phyloP scores from a whole-genome alignment of 139 green algal species.

The Gonium pectorale region DNA sequence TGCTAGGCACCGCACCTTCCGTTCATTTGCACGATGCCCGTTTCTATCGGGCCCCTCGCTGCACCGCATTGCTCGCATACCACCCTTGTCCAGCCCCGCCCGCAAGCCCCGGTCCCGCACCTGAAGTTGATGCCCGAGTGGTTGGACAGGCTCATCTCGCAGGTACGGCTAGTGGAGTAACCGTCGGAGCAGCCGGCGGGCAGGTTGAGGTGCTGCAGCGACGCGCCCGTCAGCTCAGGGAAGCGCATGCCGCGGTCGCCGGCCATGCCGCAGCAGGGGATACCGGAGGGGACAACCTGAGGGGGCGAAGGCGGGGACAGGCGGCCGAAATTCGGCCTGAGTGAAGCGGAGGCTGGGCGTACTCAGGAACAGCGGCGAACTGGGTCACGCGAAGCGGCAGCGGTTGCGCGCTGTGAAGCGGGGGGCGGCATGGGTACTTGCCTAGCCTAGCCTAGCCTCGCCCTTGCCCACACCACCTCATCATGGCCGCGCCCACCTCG shows the following conservation, averaged over 20 bases:
- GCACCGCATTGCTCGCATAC: no score
- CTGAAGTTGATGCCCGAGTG: slow-evolving; percentile 93
- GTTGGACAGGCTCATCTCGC: slow-evolving; percentile 94
- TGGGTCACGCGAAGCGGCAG: no score
- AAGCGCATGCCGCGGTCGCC: slow-evolving; percentile 96
- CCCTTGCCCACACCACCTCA: background rate
- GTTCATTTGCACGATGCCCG: no score
- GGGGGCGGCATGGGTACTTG: no score
- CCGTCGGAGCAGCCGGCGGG: slow-evolving; percentile 85
- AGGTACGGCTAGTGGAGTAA: slow-evolving; percentile 94
- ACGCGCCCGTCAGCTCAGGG: slow-evolving; percentile 89
- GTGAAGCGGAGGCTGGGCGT: no score
- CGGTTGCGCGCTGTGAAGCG: no score
- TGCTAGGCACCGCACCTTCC: no score
- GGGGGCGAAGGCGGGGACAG: slow-evolving; percentile 2
- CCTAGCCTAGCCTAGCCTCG: background rate
- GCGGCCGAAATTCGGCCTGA: background rate
- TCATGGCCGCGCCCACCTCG: slow-evolving; percentile 64
- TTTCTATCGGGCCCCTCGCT: no score
- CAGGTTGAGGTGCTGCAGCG: slow-evolving; percentile 83
- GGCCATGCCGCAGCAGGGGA: slow-evolving; percentile 98
- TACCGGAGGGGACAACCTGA: slow-evolving; percentile 71
- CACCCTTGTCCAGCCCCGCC: no score
- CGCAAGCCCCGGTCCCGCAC: no score
- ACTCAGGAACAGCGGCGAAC: no score